Conservation (phyloP, 2,329 filamentous ascomycete genomes). For the Gaeumannomyces sp. region DNA sequence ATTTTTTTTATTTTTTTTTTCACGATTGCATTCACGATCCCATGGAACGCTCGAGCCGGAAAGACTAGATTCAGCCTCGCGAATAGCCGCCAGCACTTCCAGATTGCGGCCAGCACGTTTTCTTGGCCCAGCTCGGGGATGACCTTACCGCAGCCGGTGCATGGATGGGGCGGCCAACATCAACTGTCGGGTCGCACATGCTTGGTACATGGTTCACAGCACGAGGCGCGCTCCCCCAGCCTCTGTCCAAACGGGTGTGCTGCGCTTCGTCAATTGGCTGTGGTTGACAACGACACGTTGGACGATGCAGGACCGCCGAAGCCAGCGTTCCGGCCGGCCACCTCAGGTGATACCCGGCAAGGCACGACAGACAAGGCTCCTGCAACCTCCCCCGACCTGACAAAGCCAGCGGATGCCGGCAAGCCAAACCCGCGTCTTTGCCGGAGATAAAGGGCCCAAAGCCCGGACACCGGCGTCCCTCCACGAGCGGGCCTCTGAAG, state of each 20-base stretch:
- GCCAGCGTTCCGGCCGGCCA: neutral
- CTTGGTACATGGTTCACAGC: too few relatives aligned
- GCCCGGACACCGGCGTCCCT: neutral
- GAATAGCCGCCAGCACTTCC: neutral
- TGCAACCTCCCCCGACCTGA: neutral
- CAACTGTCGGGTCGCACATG: too few relatives aligned
- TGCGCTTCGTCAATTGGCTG: too few relatives aligned
- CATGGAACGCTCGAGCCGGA: neutral
- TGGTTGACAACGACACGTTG: too few relatives aligned
- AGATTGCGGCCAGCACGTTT: neutral
- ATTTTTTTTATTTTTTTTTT: neutral
- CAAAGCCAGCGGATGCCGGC: neutral
- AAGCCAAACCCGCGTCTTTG: neutral
- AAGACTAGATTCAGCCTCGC: neutral
- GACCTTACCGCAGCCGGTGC: too few relatives aligned
- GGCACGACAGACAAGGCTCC: neutral
- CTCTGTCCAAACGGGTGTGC: too few relatives aligned
- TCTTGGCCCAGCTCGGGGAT: neutral
- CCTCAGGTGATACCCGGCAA: neutral
- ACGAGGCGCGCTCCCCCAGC: too few relatives aligned
- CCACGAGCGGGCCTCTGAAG: neutral
- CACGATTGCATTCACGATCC: neutral
- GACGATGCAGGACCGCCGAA: too few relatives aligned
- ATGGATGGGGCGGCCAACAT: too few relatives aligned
- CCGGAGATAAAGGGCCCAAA: neutral